Evolutionary conservation across 345 rosid genomes (phyloP).

Genomic region (Arabidopsis thaliana): DNA sequence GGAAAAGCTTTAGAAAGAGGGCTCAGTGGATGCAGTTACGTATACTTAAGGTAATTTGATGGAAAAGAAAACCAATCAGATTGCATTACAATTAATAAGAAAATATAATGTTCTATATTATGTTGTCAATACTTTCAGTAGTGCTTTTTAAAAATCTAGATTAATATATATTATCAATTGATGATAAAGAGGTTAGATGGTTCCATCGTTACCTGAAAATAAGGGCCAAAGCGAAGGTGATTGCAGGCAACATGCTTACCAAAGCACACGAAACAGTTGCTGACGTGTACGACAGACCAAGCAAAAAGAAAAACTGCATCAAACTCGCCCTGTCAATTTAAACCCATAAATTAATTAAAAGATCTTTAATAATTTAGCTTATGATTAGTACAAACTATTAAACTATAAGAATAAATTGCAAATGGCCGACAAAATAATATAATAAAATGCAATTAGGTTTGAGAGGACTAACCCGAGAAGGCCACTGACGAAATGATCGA

Average conservation of each 20-base stretch:
- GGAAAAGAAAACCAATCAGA: constrained; percentile 31
- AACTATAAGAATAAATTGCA: neutral
- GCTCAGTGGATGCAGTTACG: constrained; percentile 25
- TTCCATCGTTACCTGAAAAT: constrained; percentile 54
- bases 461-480: constrained; percentile 48
- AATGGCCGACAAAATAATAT: neutral
- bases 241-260: constrained; percentile 62
- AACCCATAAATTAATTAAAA: neutral
- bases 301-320: constrained; percentile 56
- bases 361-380: neutral
- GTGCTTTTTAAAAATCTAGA: neutral
- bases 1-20: neutral
- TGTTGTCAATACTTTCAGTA: neutral
- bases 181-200: constrained; percentile 26
- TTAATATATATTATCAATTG: neutral
- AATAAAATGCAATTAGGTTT: neutral
- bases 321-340: constrained; percentile 54
- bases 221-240: constrained; percentile 59
- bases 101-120: neutral
- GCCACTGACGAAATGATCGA: constrained; percentile 56
- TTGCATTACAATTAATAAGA: neutral
- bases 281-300: constrained; percentile 64
- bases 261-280: constrained; percentile 65
- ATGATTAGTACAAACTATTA: neutral
- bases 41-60: constrained; percentile 12